phyloP scores from a whole-genome alignment of 805 yeast species.

The Candida pseudofarinosa region DNA sequence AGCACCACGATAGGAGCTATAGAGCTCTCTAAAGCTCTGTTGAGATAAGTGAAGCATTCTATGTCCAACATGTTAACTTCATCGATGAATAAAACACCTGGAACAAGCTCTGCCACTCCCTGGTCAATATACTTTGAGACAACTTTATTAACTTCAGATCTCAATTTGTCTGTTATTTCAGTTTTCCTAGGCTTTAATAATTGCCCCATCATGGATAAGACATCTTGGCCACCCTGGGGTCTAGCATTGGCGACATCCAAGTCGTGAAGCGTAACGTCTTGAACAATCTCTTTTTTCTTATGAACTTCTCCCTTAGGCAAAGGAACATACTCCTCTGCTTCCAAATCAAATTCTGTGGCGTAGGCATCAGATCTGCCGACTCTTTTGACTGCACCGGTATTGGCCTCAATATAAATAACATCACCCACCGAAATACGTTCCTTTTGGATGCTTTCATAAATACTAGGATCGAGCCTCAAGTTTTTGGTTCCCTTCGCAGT shows the following conservation, averaged over 20 bases:
- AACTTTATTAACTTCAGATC: conserved; percentile 91
- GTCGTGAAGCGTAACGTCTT: conserved; percentile 95
- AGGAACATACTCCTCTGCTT: conserved; percentile 98
- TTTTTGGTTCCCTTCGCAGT: conserved; percentile 90
- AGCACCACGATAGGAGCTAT: conserved; percentile 93
- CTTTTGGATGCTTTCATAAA: conserved; percentile 90
- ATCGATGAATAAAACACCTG: conserved; percentile 96
- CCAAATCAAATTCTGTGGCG: conserved; percentile 96
- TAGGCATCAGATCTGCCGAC: conserved; percentile 98
- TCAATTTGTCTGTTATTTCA: conserved; percentile 91
- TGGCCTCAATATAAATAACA: conserved; percentile 94
- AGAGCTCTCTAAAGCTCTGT: conserved; percentile 86
- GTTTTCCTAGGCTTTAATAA: conserved; percentile 93
- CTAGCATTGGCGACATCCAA: conserved; percentile 94
- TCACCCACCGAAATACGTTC: conserved; percentile 95
- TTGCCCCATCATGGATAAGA: conserved; percentile 95
- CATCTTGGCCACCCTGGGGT: conserved; percentile 97
- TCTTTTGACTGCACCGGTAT: conserved; percentile 94
- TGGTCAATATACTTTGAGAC: conserved; percentile 95
- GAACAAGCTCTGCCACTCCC: conserved; percentile 96
- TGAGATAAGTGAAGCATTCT: conserved; percentile 91
- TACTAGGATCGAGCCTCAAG: conserved; percentile 84
- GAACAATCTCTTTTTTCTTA: conserved; percentile 95
- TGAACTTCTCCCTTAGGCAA: conserved; percentile 98
- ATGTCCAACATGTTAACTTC: conserved; percentile 98